Percentiles rank a stretch among this genome's conserved stretches.
Evolutionary conservation across 345 rosid genomes (phyloP).

Genomic region (Carallia pectinifolia): DNA sequence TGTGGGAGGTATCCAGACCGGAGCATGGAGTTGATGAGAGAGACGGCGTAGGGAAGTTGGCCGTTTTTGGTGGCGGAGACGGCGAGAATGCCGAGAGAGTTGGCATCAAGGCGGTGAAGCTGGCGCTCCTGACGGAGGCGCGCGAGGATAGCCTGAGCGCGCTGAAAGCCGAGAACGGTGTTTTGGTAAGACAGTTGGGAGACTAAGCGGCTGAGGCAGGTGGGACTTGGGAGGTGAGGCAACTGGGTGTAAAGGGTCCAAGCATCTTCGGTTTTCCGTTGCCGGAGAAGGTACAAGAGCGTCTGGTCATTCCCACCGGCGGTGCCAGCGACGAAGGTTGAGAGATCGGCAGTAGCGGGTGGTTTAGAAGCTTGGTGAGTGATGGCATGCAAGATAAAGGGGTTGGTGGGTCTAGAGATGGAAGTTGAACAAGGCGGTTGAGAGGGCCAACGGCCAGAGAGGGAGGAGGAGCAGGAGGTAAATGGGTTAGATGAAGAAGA

Average conservation of each 20-base stretch:
- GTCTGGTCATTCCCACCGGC: conserved; percentile 44
- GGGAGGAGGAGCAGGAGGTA: conserved; percentile 24
- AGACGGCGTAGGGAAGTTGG: conserved; percentile 68
- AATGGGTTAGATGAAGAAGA: conserved; percentile 30
- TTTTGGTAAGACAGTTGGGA: conserved; percentile 75
- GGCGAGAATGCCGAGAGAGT: conserved; percentile 88
- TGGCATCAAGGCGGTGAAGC: conserved; percentile 90
- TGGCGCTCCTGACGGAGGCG: conserved; percentile 87
- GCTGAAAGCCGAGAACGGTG: conserved; percentile 50
- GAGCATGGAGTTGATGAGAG: conserved; percentile 79
- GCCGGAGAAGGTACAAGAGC: conserved; percentile 75
- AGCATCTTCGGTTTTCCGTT: conserved; percentile 70
- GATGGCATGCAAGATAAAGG: conserved; percentile 24
- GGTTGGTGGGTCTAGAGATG: conserved; percentile 28
- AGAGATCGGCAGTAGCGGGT: conserved; percentile 31
- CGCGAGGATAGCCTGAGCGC: conserved; percentile 85
- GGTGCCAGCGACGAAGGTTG: conserved; percentile 13
- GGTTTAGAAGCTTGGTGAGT: conserved; percentile 20
- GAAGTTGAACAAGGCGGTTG: neutral
- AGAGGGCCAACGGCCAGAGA: conserved; percentile 13
- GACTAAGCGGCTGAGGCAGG: conserved; percentile 90
- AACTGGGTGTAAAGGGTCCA: conserved; percentile 66
- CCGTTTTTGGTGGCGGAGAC: conserved; percentile 72
- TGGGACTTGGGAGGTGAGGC: conserved; percentile 63
- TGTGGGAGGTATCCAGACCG: conserved; percentile 92